Percentiles rank a stretch among this genome's conserved stretches.
phyloP scores from a whole-genome alignment of 495 filamentous ascomycete genomes.

The Massariosphaeria phaeospora region DNA sequence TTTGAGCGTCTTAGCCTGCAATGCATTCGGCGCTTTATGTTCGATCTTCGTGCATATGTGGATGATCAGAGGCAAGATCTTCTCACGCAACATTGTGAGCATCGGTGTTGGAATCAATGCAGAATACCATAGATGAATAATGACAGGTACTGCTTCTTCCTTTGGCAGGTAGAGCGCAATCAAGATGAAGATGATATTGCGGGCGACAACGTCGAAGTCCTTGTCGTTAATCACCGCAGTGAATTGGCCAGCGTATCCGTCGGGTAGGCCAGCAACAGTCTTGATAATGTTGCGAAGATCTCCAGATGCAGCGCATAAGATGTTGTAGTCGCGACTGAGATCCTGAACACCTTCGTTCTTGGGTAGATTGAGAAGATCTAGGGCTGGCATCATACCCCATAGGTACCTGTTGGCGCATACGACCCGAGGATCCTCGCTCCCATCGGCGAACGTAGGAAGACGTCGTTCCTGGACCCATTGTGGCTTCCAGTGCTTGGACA shows the following conservation, averaged over 20 bases:
- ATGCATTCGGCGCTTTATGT: slow-evolving; percentile 5
- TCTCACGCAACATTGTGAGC: slow-evolving; percentile 7
- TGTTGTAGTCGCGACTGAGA: background rate
- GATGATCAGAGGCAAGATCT: slow-evolving; percentile 33
- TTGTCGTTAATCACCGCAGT: background rate
- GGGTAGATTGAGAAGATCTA: background rate
- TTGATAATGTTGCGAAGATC: background rate
- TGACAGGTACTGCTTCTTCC: background rate
- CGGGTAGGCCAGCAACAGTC: background rate
- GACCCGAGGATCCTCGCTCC: background rate
- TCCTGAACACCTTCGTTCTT: background rate
- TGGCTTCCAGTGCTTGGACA: background rate
- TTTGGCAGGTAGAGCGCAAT: background rate
- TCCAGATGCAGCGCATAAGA: background rate
- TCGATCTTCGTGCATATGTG: slow-evolving; percentile 34
- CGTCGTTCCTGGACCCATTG: background rate
- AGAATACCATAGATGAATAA: slow-evolving; percentile 43
- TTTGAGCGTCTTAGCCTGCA: slow-evolving; percentile 27
- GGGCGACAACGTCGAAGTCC: background rate
- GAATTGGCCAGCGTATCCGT: background rate
- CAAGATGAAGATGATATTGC: background rate
- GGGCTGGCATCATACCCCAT: background rate
- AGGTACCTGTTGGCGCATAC: background rate
- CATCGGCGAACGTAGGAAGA: background rate
- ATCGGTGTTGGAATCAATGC: slow-evolving; percentile 20